Percentiles rank a stretch among this genome's conserved stretches.
phyloP scores from a whole-genome alignment of 768 basidiomycete species.

The Kwoniella sp. region DNA sequence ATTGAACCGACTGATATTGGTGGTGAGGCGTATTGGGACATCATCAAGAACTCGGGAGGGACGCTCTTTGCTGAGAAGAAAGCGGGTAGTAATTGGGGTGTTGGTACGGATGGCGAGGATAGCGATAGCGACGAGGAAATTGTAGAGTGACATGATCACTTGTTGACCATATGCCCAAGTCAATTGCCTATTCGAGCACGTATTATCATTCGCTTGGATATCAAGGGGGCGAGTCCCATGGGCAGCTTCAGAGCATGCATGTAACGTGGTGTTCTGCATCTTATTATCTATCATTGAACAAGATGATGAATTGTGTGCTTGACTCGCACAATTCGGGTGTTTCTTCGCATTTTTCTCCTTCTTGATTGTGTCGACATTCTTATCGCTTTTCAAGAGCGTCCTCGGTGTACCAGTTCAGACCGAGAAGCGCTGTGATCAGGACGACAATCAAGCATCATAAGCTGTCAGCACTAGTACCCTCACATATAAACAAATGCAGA shows the following conservation, averaged over 20 bases:
- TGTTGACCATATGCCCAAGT: too few relatives aligned
- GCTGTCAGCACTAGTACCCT: neutral
- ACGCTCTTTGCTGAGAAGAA: slow-evolving; percentile 49
- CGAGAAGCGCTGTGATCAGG: slow-evolving; percentile 41
- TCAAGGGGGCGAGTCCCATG: too few relatives aligned
- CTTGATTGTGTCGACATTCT: neutral
- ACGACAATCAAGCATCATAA: neutral
- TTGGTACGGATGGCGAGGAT: slow-evolving; percentile 33
- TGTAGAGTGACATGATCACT: too few relatives aligned
- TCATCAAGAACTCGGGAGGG: slow-evolving; percentile 42
- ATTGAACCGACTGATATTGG: slow-evolving; percentile 24
- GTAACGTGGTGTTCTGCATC: too few relatives aligned
- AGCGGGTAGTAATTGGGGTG: slow-evolving; percentile 34
- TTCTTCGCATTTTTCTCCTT: neutral
- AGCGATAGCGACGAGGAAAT: slow-evolving; percentile 36
- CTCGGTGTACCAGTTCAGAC: slow-evolving; percentile 56
- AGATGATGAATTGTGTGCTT: too few relatives aligned
- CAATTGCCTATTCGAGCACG: too few relatives aligned
- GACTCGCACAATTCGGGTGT: neutral
- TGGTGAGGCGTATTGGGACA: slow-evolving; percentile 42
- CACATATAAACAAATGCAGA: neutral
- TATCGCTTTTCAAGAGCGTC: slow-evolving; percentile 36
- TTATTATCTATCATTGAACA: too few relatives aligned
- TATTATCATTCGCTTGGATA: too few relatives aligned
- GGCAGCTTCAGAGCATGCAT: too few relatives aligned